Conservation (phyloP, 1,284 basidiomycete species). For the Heliocybe sulcata region DNA sequence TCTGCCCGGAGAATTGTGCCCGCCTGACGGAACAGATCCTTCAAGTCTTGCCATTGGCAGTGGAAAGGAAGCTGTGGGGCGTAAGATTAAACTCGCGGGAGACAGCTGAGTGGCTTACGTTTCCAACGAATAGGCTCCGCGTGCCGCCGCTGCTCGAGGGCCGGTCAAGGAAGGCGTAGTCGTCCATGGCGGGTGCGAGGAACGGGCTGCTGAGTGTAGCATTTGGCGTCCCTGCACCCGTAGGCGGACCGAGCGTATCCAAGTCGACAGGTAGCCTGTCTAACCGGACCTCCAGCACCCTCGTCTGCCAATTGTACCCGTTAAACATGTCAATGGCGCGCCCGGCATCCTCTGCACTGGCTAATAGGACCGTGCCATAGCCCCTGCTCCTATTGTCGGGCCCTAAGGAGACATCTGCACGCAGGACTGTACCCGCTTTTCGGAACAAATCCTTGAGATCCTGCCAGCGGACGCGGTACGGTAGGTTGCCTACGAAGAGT, state of each 20-base stretch:
- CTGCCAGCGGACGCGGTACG: constrained; percentile 93
- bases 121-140: constrained; percentile 33
- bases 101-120: constrained; percentile 33
- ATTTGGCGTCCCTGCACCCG: not conserved
- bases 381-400: constrained; percentile 90
- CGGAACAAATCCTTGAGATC: constrained; percentile 98
- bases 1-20: constrained; percentile 87
- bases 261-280: constrained; percentile 48
- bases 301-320: constrained; percentile 87
- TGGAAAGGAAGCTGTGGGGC: constrained; percentile 80
- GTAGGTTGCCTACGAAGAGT: constrained; percentile 86
- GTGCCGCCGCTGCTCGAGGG: not conserved
- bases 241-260: constrained; percentile 6
- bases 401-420: constrained; percentile 90
- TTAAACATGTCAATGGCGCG: constrained; percentile 88
- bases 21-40: constrained; percentile 85
- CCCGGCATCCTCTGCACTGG: constrained; percentile 87
- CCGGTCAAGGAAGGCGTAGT: not conserved
- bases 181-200: not conserved
- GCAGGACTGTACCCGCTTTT: constrained; percentile 88
- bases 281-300: constrained; percentile 83
- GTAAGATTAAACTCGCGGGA: constrained; percentile 4
- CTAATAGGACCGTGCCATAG: constrained; percentile 90
- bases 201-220: not conserved
- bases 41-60: constrained; percentile 97